Base-by-base conservation (phyloP, 805 yeast species). In the Cyberlindnera amylophila region DNA sequence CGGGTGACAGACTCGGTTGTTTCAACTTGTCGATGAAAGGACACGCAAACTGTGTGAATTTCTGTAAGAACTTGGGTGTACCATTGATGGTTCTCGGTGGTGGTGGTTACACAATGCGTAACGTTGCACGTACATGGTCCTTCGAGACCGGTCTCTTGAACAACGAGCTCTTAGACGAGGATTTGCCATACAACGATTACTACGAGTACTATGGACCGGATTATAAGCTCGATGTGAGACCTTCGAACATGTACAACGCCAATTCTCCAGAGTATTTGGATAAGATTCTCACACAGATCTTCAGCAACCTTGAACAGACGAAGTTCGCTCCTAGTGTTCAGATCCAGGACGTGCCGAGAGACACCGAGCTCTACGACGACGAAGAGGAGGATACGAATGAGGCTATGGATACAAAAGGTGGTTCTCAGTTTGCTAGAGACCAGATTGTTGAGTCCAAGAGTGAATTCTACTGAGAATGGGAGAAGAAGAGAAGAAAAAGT, bases 161-260 rank as follows among this genome's bases (percentile, higher is more conserved):
- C 51, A 83, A 86, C 53, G 87, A 83, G 12, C 73, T 82, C 36
- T 68, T 91, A 54, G 86, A 87, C 19, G 66, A 82, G n/a, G 82
- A 79, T 53, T 67, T 90, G 27, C 61, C 61, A 15, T 69, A 90
- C 86, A 28, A 91, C 63, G 98, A 91, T 63, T 91, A 91, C 68
- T 91, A 87, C 67, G 98, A 91, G 66, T 91, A 91, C 69, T 91
- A 85, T 64, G 98, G 97, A 0, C 99, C 99, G 3, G 97, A 91
- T 67, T 91, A 91, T 65, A 83, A 88, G 63, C 74, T 91, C 46
- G 96, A 91, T 60, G 99, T 91, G 38, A 75, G 96, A 51, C 95
- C 96, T 11, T 84, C 95, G 11, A 91, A 91, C 66, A 91, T 91
- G 98, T 86, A 85, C 69, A 91, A 91, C 65, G 96, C 96, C 39